Conservation (phyloP, 2,329 filamentous ascomycete species). For the Phialocephala sp. region DNA sequence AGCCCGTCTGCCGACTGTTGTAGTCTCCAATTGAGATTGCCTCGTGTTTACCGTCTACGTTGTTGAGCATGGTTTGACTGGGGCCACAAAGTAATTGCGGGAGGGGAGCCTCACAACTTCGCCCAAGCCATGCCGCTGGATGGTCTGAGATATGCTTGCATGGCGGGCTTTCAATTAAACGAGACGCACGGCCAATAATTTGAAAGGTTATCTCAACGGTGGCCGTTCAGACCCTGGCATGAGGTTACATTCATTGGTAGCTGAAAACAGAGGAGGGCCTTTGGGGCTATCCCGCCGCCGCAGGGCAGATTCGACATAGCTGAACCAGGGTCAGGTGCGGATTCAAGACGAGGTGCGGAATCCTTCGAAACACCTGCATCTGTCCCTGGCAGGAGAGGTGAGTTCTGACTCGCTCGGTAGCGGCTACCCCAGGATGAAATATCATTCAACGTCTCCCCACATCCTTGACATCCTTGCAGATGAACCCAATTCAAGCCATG, state of each 20-base stretch:
- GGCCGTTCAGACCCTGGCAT: background rate
- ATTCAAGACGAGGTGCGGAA: background rate
- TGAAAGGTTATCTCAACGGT: slow-evolving; percentile 6
- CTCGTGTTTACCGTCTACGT: background rate
- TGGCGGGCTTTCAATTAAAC: background rate
- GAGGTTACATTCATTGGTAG: background rate
- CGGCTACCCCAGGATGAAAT: background rate
- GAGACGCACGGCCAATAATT: background rate
- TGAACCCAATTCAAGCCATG: background rate
- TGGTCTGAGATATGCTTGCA: background rate
- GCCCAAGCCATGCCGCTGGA: background rate
- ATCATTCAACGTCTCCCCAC: background rate
- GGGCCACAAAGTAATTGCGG: background rate
- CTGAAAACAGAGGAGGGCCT: background rate
- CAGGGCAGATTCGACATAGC: background rate
- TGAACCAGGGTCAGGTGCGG: background rate
- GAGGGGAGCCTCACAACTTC: background rate
- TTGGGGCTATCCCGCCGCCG: background rate
- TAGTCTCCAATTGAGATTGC: background rate
- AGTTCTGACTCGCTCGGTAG: background rate
- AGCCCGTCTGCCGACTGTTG: background rate
- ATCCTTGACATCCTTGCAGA: background rate
- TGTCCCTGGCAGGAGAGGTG: background rate
- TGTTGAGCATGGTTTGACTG: background rate
- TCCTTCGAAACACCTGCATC: slow-evolving; percentile 2